These are phyloP conservation scores for Akanthomyces uredinophilus DNA, from an alignment of 2,329 filamentous ascomycete species.

Conservation along the genomic window DNA sequence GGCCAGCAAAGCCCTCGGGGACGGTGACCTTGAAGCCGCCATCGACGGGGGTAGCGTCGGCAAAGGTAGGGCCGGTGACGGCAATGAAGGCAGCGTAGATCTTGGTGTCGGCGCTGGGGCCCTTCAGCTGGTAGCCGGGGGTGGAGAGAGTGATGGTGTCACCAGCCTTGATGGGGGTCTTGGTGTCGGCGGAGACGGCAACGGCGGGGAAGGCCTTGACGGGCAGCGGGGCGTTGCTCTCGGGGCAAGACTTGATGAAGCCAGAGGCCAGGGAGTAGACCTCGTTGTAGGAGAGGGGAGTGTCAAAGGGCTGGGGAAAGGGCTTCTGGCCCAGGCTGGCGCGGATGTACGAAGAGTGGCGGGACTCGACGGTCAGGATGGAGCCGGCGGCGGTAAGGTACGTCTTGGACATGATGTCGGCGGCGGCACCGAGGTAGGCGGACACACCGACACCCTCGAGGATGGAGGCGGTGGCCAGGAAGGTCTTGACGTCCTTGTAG, in stretches of 20 bases:
- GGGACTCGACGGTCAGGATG: slow-evolving; percentile 68
- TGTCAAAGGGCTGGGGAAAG: slow-evolving; percentile 65
- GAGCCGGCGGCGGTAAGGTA: slow-evolving; percentile 63
- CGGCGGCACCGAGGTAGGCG: slow-evolving; percentile 68
- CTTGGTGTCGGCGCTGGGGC: slow-evolving; percentile 18
- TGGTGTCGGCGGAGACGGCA: slow-evolving; percentile 30
- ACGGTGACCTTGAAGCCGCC: slow-evolving; percentile 19
- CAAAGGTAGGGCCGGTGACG: slow-evolving; percentile 22
- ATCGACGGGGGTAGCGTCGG: slow-evolving; percentile 18
- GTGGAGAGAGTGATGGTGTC: slow-evolving; percentile 9
- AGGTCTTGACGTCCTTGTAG: slow-evolving; percentile 58
- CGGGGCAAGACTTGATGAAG: slow-evolving; percentile 67
- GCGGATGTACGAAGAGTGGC: slow-evolving; percentile 70
- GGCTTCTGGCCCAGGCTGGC: slow-evolving; percentile 51
- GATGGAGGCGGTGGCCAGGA: slow-evolving; percentile 64
- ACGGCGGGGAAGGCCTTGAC: slow-evolving; percentile 58
- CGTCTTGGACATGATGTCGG: slow-evolving; percentile 52
- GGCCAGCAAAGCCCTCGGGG: slow-evolving; percentile 24
- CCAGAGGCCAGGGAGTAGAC: slow-evolving; percentile 69
- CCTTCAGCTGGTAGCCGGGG: slow-evolving; percentile 24
- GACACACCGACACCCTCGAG: slow-evolving; percentile 70
- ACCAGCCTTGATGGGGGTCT: slow-evolving; percentile 19
- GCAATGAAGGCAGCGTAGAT: slow-evolving; percentile 32
- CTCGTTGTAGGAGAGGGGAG: slow-evolving; percentile 59
- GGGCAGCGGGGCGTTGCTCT: slow-evolving; percentile 54